These are phyloP conservation scores for Colletotrichum sp. DNA, from an alignment of 2,329 filamentous ascomycete species.

Conservation along the genomic window DNA sequence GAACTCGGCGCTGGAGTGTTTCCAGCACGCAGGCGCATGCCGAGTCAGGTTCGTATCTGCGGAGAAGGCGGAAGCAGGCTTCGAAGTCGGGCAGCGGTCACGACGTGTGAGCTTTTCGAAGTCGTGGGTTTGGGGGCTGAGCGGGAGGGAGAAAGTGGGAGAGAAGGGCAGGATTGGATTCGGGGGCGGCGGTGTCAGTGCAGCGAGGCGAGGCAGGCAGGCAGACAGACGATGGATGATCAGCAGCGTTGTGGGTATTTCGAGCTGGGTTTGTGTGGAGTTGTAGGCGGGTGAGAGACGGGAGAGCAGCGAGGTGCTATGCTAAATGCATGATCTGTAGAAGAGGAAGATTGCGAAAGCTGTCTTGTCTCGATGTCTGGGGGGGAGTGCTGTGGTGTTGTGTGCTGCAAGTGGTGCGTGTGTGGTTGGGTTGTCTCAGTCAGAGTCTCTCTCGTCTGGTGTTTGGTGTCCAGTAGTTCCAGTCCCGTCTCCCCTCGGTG, in stretches of 20 bases:
- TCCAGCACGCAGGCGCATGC: slow-evolving; percentile 9
- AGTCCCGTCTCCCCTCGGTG: background rate
- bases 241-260: background rate
- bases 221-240: background rate
- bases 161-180: background rate
- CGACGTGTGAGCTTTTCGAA: background rate
- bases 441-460: slow-evolving; percentile 5
- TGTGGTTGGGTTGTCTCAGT: slow-evolving; percentile 17
- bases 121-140: background rate
- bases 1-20: background rate
- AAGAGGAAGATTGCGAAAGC: background rate
- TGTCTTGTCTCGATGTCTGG: background rate
- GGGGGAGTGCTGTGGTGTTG: background rate
- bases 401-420: background rate
- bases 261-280: background rate
- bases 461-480: background rate
- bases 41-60: background rate
- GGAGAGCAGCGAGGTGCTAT: slow-evolving; percentile 8
- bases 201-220: background rate
- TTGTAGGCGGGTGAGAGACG: background rate
- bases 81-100: background rate
- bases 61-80: background rate
- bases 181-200: background rate
- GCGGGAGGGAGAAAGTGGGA: background rate
- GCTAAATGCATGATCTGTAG: slow-evolving; percentile 14